Conservation (phyloP, 2,329 filamentous ascomycete species). For the Penicillium glabrum region DNA sequence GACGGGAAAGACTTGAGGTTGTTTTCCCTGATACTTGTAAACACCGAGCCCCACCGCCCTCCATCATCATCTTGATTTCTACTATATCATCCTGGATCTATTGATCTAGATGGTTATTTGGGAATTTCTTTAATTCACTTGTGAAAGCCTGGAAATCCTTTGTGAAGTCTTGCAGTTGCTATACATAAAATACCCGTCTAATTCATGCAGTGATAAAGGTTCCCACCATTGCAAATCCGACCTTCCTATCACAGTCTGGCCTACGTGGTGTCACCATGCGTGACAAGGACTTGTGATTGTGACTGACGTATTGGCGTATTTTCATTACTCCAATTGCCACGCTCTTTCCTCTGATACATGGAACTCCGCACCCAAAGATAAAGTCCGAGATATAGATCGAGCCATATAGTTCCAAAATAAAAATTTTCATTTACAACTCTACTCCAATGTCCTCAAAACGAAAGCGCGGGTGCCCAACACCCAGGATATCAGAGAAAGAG, state of each 20-base stretch:
- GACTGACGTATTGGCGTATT: conserved; percentile 5
- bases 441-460: conserved; percentile 8
- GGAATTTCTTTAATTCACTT: background rate
- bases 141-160: background rate
- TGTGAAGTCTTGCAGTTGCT: background rate
- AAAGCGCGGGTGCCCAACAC: conserved; percentile 13
- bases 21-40: conserved; percentile 1
- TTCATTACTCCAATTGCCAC: conserved; percentile 17
- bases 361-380: background rate
- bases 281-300: background rate
- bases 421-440: background rate
- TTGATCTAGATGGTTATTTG: background rate
- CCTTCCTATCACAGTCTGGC: background rate
- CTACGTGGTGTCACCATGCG: background rate
- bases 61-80: background rate
- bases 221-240: background rate
- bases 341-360: background rate
- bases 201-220: background rate
- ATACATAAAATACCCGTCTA: background rate
- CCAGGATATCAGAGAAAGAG: conserved; percentile 14
- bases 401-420: background rate
- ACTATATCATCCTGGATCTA: background rate
- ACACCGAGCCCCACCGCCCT: conserved; percentile 1
- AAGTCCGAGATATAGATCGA: background rate
- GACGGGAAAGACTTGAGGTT: background rate